Evolutionary conservation across 2,329 filamentous ascomycete genomes (phyloP), one percentile per base, ranked within the genome.

Genomic region (Botrytis aclada): DNA sequence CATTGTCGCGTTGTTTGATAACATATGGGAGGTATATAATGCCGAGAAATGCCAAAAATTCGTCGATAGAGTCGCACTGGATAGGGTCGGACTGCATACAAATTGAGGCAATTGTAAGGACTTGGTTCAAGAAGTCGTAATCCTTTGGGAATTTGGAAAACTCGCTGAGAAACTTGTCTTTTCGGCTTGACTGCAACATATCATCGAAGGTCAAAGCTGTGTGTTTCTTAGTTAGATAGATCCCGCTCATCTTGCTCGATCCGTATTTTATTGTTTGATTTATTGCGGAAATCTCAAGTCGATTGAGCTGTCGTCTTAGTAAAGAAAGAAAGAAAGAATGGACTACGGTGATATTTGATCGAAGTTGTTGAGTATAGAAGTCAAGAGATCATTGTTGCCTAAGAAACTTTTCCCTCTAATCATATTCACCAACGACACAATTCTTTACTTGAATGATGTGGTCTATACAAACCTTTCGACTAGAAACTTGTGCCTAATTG

Each of bases 81-180:
- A 51, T n/a, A 16, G 12, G 25, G 16, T 54, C 51, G 1, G 14
- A 9, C 3, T 65, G 43, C 14, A 14, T 22, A 6, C 12, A 14
- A 16, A 65, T 65, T 14, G 12, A 37, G 20, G 29, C 22, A 18
- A 65, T 37, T 1, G 43, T 51, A n/a, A 65, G 3, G 1, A 65
- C 5, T 12, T n/a, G 20, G 32, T 18, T 25, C 6, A n/a, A 8
- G 10, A 18, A 1, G 9, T 64, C 18, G 6, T 1, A 0, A 29
- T 64, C 39, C 12, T 43, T 0, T 2, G 62, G 4, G 4, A n/a
- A 7, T n/a, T n/a, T 0, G 5, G 12, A 3, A 54, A 0, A 6
- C 5, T 2, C 16, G 4, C 2, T 29, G 14, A 56, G 14, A 1
- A 32, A 43, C 25, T 1, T 4, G 0, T 34, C 4, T 22, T 16